Conservation (phyloP, 2,329 filamentous ascomycete genomes). For the Tolypocladium ovalisporum region DNA sequence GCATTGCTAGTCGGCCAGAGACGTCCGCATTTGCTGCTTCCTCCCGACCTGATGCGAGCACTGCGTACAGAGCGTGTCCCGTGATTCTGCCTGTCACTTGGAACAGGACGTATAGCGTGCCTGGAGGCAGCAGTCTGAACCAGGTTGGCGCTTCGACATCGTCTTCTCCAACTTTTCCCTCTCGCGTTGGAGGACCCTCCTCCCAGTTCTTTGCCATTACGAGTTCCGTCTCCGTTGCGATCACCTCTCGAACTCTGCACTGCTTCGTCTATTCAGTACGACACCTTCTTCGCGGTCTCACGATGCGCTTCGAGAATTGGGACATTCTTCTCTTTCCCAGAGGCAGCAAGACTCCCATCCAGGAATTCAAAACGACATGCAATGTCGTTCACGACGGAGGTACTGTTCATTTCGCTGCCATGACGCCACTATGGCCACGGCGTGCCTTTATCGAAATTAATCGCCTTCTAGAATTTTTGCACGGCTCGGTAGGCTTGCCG, state of each 20-base stretch:
- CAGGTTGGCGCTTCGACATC: neutral
- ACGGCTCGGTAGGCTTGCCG: constrained; percentile 42
- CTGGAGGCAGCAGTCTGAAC: neutral
- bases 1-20: neutral
- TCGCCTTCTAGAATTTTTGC: constrained; percentile 36
- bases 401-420: constrained; percentile 10
- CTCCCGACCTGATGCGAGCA: neutral
- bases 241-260: neutral
- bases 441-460: neutral
- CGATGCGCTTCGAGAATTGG: constrained; percentile 80
- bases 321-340: constrained; percentile 71
- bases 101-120: neutral
- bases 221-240: neutral
- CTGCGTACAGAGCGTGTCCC: neutral
- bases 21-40: neutral
- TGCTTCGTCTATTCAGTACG: neutral
- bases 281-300: constrained; percentile 11
- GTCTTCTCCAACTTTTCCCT: too few species aligned
- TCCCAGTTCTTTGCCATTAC: neutral
- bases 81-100: neutral
- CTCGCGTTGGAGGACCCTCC: neutral
- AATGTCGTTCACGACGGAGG: constrained; percentile 50
- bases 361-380: constrained; percentile 74
- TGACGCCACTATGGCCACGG: neutral
- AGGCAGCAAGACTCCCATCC: constrained; percentile 56